Percentiles rank a stretch among this genome's conserved stretches.
Evolutionary conservation across 352 stramenopile genomes (phyloP).

Genomic region (Elongisporangium prolatum): DNA sequence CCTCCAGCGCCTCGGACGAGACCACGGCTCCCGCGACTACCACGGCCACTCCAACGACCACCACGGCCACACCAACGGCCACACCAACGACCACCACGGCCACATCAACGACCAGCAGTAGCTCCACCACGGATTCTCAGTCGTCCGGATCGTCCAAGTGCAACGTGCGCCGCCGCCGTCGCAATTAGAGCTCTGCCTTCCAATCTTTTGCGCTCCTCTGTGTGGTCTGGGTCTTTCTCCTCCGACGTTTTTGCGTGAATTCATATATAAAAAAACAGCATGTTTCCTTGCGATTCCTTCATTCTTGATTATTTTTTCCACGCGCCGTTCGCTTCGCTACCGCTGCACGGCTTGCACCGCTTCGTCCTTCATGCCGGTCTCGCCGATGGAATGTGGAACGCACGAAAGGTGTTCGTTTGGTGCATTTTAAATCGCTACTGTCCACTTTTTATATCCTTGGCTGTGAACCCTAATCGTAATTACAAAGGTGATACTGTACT

Average conservation of each 20-base stretch:
- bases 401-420: neutral
- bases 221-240: neutral
- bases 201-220: neutral
- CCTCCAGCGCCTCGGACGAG: conserved; percentile 2
- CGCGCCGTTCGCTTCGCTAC: neutral
- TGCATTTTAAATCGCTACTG: neutral
- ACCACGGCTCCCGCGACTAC: conserved; percentile 9
- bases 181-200: neutral
- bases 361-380: neutral
- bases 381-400: neutral
- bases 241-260: neutral
- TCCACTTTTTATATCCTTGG: neutral
- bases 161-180: conserved; percentile 1
- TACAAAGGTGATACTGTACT: neutral
- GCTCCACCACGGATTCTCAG: neutral
- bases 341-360: neutral
- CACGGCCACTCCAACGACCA: conserved; percentile 8
- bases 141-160: conserved; percentile 1
- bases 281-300: neutral
- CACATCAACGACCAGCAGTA: neutral
- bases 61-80: conserved; percentile 3
- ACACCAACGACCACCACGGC: neutral
- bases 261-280: neutral
- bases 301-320: neutral
- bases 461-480: neutral